Percentiles rank a stretch among this genome's conserved stretches.
phyloP scores from a whole-genome alignment of 1,284 basidiomycete genomes.

The Boletus subluridellus region DNA sequence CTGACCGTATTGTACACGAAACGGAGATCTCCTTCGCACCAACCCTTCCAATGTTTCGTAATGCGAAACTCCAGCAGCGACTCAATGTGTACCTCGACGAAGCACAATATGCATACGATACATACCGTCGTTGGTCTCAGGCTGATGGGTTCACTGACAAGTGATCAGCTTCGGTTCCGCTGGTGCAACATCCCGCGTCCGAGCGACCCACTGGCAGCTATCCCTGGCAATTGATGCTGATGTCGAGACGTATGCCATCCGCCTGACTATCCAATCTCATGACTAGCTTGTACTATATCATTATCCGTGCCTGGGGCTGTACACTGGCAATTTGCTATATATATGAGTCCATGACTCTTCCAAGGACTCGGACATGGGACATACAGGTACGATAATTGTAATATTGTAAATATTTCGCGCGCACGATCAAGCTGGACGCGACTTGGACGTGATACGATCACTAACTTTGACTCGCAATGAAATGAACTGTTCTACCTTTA shows the following conservation, averaged over 20 bases:
- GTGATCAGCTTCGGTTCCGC: neutral
- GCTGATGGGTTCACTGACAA: too few species aligned
- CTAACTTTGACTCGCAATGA: too few species aligned
- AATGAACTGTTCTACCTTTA: too few species aligned
- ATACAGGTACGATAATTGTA: too few species aligned
- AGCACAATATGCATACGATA: neutral
- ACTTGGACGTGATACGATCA: too few species aligned
- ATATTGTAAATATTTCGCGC: too few species aligned
- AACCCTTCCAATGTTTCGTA: conserved; percentile 3
- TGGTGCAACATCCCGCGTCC: neutral
- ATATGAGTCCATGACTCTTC: neutral
- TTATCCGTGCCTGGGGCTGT: neutral
- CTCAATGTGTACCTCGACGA: conserved; percentile 1
- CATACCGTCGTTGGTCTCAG: neutral
- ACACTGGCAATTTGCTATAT: neutral
- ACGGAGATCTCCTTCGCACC: neutral
- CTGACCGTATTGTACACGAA: conserved; percentile 4
- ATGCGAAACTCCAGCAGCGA: neutral
- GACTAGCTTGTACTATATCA: neutral
- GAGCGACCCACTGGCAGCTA: neutral
- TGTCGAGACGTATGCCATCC: neutral
- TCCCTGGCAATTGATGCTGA: neutral
- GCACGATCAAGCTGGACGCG: too few species aligned
- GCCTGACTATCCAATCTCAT: neutral
- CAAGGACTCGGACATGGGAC: too few species aligned